Evolutionary conservation across 805 yeast genomes (phyloP).

Genomic region (Monosporozyma unispora): DNA sequence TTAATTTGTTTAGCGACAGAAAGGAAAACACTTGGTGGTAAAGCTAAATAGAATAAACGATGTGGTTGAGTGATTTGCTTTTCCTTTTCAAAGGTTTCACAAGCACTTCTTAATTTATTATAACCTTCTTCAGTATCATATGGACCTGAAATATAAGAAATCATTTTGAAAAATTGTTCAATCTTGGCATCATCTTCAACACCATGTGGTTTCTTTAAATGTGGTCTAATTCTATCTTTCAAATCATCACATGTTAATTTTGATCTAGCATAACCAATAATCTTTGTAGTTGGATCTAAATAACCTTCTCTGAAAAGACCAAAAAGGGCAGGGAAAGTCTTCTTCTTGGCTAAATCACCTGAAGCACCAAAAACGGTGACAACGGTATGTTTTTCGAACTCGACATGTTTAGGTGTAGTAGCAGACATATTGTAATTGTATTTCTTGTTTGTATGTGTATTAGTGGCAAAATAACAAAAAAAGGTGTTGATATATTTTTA

Average conservation of each 20-base stretch:
- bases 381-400: slow-evolving; percentile 56
- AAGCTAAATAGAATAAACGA: slow-evolving; percentile 83
- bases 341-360: slow-evolving; percentile 91
- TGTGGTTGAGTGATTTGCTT: slow-evolving; percentile 46
- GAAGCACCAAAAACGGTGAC: slow-evolving; percentile 90
- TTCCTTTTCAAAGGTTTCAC: slow-evolving; percentile 50
- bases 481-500: no score
- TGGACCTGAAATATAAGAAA: slow-evolving; percentile 65
- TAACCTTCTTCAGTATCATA: slow-evolving; percentile 80
- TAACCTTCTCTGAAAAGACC: slow-evolving; percentile 72
- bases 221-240: slow-evolving; percentile 53
- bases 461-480: neutral
- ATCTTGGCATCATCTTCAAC: slow-evolving; percentile 38
- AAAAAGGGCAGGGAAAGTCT: slow-evolving; percentile 81
- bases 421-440: neutral
- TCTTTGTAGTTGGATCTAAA: slow-evolving; percentile 58
- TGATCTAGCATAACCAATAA: slow-evolving; percentile 90
- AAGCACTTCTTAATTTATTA: slow-evolving; percentile 41
- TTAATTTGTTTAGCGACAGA: slow-evolving; percentile 68
- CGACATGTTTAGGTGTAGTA: slow-evolving; percentile 9
- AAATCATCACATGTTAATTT: slow-evolving; percentile 58
- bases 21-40: slow-evolving; percentile 90
- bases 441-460: neutral
- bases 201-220: slow-evolving; percentile 41
- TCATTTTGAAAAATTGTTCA: slow-evolving; percentile 55